Conservation (phyloP, 306 rosid genomes). For the Dicorynia guianensis region DNA sequence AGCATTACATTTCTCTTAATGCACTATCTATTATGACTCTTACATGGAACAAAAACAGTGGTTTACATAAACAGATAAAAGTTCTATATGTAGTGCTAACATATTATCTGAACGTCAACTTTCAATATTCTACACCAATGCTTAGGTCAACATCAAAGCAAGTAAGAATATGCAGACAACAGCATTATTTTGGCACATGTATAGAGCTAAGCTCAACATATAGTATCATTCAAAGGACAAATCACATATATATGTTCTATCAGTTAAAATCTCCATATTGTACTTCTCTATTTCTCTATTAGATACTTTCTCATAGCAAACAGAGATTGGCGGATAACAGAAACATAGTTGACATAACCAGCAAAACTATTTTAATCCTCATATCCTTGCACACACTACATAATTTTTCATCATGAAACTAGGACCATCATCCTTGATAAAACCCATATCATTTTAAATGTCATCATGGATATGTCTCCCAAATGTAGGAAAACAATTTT, state of each 20-base stretch:
- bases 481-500: no score
- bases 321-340: not conserved
- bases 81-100: not conserved
- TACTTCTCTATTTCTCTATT: not conserved
- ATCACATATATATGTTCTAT: not conserved
- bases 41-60: no score
- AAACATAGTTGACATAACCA: conserved; percentile 10
- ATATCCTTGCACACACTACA: no score
- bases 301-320: no score
- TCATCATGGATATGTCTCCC: no score
- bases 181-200: not conserved
- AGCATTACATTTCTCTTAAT: conserved; percentile 6
- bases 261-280: not conserved
- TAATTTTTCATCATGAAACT: no score
- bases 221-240: conserved; percentile 6
- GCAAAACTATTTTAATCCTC: not conserved
- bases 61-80: conserved; percentile 19
- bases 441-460: no score
- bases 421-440: no score
- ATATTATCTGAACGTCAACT: not conserved
- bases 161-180: not conserved
- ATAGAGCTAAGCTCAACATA: not conserved
- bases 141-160: conserved; percentile 8
- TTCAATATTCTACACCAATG: conserved; percentile 13
- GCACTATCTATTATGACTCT: conserved; percentile 5